phyloP scores from a whole-genome alignment of 2,329 filamentous ascomycete species.

The Tolypocladium guangdongense region DNA sequence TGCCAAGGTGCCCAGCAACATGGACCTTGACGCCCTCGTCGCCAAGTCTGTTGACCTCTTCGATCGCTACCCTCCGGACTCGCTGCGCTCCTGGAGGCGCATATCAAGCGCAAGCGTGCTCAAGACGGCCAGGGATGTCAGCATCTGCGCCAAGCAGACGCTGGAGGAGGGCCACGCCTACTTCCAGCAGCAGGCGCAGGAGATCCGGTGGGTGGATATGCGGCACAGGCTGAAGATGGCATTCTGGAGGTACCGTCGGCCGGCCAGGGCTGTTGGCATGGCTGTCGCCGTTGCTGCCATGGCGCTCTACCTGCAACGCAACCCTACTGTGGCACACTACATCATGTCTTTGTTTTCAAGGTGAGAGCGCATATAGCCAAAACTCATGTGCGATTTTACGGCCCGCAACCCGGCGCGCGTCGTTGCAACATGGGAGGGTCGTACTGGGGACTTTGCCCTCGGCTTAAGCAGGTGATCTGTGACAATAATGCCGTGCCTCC shows the following conservation, averaged over 20 bases:
- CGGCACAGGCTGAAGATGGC: conserved; percentile 18
- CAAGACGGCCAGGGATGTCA: conserved; percentile 60
- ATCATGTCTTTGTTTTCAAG: conserved; percentile 15
- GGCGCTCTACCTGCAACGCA: conserved; percentile 55
- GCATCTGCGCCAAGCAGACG: conserved; percentile 40
- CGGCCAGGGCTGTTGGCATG: conserved; percentile 48
- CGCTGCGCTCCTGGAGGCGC: conserved; percentile 56
- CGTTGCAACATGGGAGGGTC: not conserved
- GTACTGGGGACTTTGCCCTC: not conserved
- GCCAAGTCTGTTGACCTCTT: conserved; percentile 53
- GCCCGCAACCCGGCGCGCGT: not conserved
- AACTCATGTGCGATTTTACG: not conserved
- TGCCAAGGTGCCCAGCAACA: conserved; percentile 71
- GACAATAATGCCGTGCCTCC: not conserved
- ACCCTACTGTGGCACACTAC: conserved; percentile 19
- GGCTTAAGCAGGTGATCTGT: not conserved
- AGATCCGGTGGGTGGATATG: conserved; percentile 57
- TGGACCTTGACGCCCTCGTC: conserved; percentile 73
- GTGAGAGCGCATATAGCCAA: conserved; percentile 1
- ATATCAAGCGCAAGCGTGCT: conserved; percentile 72
- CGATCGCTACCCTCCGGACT: conserved; percentile 57
- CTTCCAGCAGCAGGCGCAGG: conserved; percentile 60
- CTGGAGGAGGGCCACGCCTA: conserved; percentile 54
- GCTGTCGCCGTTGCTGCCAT: conserved; percentile 57
- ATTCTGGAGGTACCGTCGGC: conserved; percentile 54